Evolutionary conservation across 1,139 yeast species (phyloP).

Genomic region (Pneumocystis canis): DNA sequence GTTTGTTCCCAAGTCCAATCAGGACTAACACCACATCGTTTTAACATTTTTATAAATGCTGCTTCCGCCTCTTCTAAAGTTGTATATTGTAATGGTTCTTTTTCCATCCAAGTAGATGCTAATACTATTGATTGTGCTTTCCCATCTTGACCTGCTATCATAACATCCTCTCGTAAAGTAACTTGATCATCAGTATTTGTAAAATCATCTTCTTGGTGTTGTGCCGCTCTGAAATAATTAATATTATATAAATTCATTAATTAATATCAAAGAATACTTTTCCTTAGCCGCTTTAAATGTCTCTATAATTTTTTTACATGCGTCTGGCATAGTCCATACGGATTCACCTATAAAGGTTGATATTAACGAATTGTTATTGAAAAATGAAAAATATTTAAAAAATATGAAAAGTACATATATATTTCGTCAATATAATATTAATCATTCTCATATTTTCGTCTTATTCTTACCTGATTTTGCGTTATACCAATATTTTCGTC

Average conservation of each 20-base stretch:
- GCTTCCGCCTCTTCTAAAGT: conserved; percentile 29
- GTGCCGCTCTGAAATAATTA: neutral
- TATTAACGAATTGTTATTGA: no score
- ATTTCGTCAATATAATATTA: no score
- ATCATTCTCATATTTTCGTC: neutral
- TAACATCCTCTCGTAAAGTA: neutral
- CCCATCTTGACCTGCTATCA: neutral
- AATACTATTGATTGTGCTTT: neutral
- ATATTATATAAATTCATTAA: neutral
- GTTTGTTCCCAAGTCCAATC: conserved; percentile 65
- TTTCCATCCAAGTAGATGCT: neutral
- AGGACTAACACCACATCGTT: conserved; percentile 43
- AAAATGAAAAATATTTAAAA: no score
- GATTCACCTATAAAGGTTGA: conserved; percentile 43
- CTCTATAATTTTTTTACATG: conserved; percentile 12
- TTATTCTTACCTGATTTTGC: conserved; percentile 27
- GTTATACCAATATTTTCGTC: conserved; percentile 59
- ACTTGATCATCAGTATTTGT: no score
- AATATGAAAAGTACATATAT: no score
- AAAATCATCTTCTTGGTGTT: conserved; percentile 1
- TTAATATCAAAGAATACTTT: neutral
- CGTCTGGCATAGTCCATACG: conserved; percentile 62
- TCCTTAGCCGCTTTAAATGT: conserved; percentile 10
- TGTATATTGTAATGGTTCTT: neutral
- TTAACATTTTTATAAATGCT: conserved; percentile 40